Conservation (phyloP, 345 rosid species). For the Punica granatum region DNA sequence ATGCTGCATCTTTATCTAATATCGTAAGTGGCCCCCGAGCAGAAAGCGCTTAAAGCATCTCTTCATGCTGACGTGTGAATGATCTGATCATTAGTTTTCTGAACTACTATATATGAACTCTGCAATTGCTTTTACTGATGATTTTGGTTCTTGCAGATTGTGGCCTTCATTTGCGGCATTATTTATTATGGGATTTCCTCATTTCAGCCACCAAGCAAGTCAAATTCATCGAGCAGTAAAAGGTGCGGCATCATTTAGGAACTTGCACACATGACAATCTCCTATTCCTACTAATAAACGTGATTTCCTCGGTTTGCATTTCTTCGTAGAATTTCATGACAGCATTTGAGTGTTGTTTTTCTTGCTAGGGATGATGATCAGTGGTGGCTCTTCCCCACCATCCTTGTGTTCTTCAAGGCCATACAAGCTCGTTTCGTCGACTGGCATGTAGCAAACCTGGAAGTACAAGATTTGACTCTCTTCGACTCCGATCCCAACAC, state of each 20-base stretch:
- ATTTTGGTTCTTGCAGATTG: slow-evolving; percentile 48
- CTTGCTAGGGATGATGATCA: slow-evolving; percentile 62
- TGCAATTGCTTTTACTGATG: not conserved
- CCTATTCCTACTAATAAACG: not conserved
- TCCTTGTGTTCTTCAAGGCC: slow-evolving; percentile 57
- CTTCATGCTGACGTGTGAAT: not conserved
- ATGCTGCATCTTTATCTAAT: slow-evolving; percentile 75
- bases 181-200: slow-evolving; percentile 44
- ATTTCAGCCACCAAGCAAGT: slow-evolving; percentile 31
- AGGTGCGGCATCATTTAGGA: slow-evolving; percentile 10
- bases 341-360: not conserved
- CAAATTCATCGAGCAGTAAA: slow-evolving; percentile 37
- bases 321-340: no score
- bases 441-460: slow-evolving; percentile 92
- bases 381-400: slow-evolving; percentile 91
- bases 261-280: not conserved
- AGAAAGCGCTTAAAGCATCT: not conserved
- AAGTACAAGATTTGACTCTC: slow-evolving; percentile 71
- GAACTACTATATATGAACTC: not conserved
- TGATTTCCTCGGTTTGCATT: no score
- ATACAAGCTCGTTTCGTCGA: slow-evolving; percentile 81
- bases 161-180: slow-evolving; percentile 74
- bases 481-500: slow-evolving; percentile 81
- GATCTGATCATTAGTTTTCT: not conserved
- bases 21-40: slow-evolving; percentile 47